Evolutionary conservation across 2,329 filamentous ascomycete genomes (phyloP).

Genomic region (Cryoendolithus antarcticus): DNA sequence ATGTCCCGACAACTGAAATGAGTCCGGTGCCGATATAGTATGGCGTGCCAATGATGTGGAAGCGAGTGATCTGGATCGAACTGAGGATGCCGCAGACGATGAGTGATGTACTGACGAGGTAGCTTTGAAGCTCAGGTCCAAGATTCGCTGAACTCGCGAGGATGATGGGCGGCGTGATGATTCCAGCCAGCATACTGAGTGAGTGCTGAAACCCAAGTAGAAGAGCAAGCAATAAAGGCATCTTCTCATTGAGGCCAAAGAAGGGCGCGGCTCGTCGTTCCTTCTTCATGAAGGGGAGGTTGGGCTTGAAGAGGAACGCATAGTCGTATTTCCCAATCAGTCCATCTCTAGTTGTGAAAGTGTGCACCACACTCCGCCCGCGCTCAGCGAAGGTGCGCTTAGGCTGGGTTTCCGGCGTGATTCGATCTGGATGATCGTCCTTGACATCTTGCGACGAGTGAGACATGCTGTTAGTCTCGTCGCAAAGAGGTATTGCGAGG

Average conservation of each 20-base stretch:
- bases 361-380: conserved; percentile 27
- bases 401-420: conserved; percentile 29
- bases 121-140: conserved; percentile 48
- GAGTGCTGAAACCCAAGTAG: conserved; percentile 70
- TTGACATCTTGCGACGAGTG: conserved; percentile 19
- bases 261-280: conserved; percentile 53
- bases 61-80: conserved; percentile 62
- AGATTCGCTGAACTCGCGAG: conserved; percentile 57
- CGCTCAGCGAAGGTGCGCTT: conserved; percentile 31
- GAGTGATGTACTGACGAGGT: conserved; percentile 65
- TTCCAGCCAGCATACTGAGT: conserved; percentile 54
- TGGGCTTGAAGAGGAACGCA: conserved; percentile 69
- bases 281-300: conserved; percentile 69
- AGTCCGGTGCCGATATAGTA: conserved; percentile 65
- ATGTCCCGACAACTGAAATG: conserved; percentile 67
- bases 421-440: conserved; percentile 32
- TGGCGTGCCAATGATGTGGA: conserved; percentile 58
- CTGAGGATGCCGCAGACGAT: conserved; percentile 70
- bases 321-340: conserved; percentile 84
- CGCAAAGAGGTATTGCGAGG: no score
- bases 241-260: conserved; percentile 68
- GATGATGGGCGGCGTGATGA: conserved; percentile 70
- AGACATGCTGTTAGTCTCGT: conserved; percentile 9
- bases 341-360: conserved; percentile 46
- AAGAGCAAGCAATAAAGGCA: conserved; percentile 62